Base-by-base conservation (phyloP, 106 monocot genomes). In the Allium cepa region DNA sequence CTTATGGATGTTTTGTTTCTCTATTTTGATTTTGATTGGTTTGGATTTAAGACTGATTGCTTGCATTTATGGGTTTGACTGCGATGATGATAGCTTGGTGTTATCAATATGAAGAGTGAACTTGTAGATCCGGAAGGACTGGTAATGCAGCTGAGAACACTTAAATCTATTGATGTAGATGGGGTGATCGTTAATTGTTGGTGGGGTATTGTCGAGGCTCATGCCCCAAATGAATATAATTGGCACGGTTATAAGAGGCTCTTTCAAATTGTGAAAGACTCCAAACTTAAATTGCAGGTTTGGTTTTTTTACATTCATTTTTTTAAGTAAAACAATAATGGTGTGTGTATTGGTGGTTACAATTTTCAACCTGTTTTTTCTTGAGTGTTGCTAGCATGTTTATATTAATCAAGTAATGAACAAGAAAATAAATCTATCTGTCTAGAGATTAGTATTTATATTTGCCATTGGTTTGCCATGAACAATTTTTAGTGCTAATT, bases 131-230 rank as follows among this genome's bases (percentile, higher is more conserved):
- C 88, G 45, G 91, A 96, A 15, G 79, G 73, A 14, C 53, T 96
- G 48, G 57, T 72, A 26, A 77, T 88, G 71, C 79, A 91, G 50
- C 71, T 96, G 17, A 75, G 78, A 58, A 50, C 62, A 55, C 74
- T 96, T 50, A 91, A 96, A 63, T 79, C 85, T 2, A 71, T 75
- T n/a, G 79, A 85, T 62, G 91, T 91, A 8, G 95, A 96, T 71
- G 95, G 95, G 60, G 86, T 91, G 17, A 96, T 91, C 86, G 78
- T 96, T 64, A 84, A 96, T 69, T 96, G 95, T 60, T 96, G 95
- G 95, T 96, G 95, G 95, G 95, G 95, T 8, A 91, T 88, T 57
- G 95, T 96, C 26, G 95, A 96, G 64, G 83, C 81, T 1, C 67
- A 84, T 69, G 47, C 69, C 10, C 91, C 95, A 7, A 84, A 79